phyloP scores from a whole-genome alignment of 139 green algal species.

The Haematococcus lacustris region DNA sequence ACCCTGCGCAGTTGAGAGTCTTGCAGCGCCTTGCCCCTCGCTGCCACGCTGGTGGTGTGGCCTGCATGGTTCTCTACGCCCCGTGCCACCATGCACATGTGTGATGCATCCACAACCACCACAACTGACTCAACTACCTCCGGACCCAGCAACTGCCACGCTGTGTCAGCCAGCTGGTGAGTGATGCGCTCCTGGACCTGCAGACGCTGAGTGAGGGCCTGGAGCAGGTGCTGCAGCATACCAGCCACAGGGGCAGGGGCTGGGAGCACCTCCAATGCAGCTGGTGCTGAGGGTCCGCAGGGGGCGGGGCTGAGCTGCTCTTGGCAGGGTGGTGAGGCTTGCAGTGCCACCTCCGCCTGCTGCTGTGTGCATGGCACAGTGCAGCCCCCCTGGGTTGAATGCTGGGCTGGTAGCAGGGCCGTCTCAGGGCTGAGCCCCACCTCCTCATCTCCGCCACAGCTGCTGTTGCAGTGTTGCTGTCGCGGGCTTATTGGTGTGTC shows the following conservation, averaged over 20 bases:
- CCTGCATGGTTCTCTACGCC: constrained; percentile 84
- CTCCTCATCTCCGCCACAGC: too few species aligned
- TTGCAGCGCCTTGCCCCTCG: too few species aligned
- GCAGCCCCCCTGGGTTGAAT: too few species aligned
- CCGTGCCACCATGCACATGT: constrained; percentile 97
- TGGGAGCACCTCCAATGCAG: not conserved
- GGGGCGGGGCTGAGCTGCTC: not conserved
- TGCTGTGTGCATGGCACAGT: too few species aligned
- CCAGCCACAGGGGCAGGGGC: not conserved
- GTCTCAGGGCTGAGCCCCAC: too few species aligned
- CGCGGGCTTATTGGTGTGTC: not conserved
- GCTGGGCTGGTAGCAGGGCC: too few species aligned
- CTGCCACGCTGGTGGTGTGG: constrained; percentile 63
- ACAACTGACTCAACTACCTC: constrained; percentile 39
- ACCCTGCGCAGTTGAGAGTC: too few species aligned
- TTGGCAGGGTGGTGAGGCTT: too few species aligned
- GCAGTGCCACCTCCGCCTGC: too few species aligned
- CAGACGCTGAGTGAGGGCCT: constrained; percentile 54
- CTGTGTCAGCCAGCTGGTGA: constrained; percentile 72
- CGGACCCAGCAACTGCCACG: constrained; percentile 30
- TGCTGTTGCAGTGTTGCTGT: not conserved
- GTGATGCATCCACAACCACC: constrained; percentile 73
- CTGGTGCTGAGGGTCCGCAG: not conserved
- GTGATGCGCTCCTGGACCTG: constrained; percentile 94
- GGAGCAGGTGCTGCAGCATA: constrained; percentile 37